phyloP scores from a whole-genome alignment of 1,139 yeast genomes.

The Taphrina sp. region DNA sequence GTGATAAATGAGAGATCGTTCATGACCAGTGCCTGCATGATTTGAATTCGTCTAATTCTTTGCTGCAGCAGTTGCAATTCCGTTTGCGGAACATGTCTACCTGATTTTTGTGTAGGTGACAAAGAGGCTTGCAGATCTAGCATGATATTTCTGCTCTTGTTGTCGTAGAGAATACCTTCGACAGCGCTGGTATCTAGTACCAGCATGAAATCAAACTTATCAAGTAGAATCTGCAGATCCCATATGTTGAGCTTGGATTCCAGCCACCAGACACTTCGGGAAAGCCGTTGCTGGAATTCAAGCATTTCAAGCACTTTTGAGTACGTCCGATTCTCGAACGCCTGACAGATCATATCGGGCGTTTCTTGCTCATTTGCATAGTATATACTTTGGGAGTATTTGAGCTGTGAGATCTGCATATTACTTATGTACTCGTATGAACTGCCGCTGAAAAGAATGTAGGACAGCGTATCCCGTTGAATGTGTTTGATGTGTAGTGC shows the following conservation, averaged over 20 bases:
- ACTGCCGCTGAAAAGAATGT: conserved; percentile 50
- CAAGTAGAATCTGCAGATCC: conserved; percentile 11
- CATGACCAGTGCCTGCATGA: conserved; percentile 1
- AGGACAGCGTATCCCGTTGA: conserved; percentile 74
- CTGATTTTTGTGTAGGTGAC: neutral
- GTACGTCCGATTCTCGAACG: conserved; percentile 57
- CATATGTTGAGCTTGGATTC: neutral
- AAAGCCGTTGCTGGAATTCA: conserved; percentile 46
- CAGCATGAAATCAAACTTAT: conserved; percentile 1
- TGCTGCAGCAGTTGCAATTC: neutral
- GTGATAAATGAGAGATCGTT: neutral
- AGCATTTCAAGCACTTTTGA: conserved; percentile 64
- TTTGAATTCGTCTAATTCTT: neutral
- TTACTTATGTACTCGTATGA: conserved; percentile 39
- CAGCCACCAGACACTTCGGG: conserved; percentile 35
- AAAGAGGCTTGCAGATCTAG: neutral
- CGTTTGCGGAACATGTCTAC: neutral
- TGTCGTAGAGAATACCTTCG: neutral
- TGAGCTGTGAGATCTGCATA: conserved; percentile 13
- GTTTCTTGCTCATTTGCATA: conserved; percentile 55
- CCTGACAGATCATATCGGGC: conserved; percentile 49
- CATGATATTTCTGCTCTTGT: neutral
- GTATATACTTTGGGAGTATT: conserved; percentile 46
- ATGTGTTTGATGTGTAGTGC: conserved; percentile 66
- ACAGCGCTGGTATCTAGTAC: neutral